Base-by-base conservation (phyloP, 768 basidiomycete genomes). In the Rhodotorula diobovata region DNA sequence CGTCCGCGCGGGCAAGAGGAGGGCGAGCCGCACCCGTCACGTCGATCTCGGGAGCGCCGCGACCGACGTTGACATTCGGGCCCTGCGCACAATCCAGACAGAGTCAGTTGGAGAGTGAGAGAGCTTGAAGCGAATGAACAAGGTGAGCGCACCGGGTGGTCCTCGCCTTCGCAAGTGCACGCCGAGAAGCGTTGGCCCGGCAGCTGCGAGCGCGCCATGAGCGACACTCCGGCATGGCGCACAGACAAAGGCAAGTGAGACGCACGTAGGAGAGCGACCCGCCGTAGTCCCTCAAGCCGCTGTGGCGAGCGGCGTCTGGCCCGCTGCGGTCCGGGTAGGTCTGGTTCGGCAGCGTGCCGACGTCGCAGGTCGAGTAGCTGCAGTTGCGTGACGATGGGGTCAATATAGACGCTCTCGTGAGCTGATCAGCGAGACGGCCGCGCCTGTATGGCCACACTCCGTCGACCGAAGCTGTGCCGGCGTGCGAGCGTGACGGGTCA, bases 161-260 rank as follows among this genome's bases (percentile, higher is more conserved):
- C 63, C 30, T 46, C 57, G 28, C 91, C 90, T 35, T 86, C 81
- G 79, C 94, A 98, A 5, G 93, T 94, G 80, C 94, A 98, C 1
- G 91, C 82, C 2, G 90, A 90, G 23, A 91, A 79, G 56, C 89
- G 85, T 78, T 97, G 95, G 0, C 94, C 95, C 6, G 91, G 91
- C 23, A 92, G 86, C 77, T 83, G 88, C 56, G 18, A 4, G 37
- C 11, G 37, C 64, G 88, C 12, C 37, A 20, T 15, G 8, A 28
- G 37, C 14, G 6, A 11, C 21, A 16, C n/a, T n/a, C 18, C 62
- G 16, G 91, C 79, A 56, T 88, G 85, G 78, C 96, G 93, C 0
- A 95, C 94, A 4, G 93, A 34, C 25, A 32, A 20, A 30, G 53
- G 41, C 21, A 28, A 25, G 12, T 8, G 3, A 5, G 34, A 37